Base-by-base conservation (phyloP, 1,284 basidiomycete species). In the Trichosporon inkin region DNA sequence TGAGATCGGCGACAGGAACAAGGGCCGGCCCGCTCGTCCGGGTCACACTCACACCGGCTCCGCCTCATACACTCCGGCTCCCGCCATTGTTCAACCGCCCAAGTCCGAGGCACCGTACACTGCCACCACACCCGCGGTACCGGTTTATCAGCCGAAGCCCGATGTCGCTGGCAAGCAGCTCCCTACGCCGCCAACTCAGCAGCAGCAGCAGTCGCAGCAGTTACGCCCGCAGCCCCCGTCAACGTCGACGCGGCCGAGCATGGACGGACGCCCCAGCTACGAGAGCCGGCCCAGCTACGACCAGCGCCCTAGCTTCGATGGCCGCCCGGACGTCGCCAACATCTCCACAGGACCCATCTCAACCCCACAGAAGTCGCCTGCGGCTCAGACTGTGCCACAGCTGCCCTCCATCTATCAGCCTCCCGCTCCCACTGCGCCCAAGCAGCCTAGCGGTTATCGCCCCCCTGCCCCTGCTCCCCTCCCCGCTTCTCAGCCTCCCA, bases 41-140 rank as follows among this genome's bases (percentile, higher is more conserved):
- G 68, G 71, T 14, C 40, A 68, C 35, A 62, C 68, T 37, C 38
- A 62, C 14, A 70, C 71, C 34, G 22, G 55, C 32, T 40, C 71
- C 67, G 44, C 62, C 58, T 39, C 64, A 56, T 57, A 62, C 67
- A 49, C 57, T 56, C 44, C 44, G 24, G 24, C 44, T 22, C 58
- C 55, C 20, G 11, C 28, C 51, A 41, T 40, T 37, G 17, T 39
- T 16, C 44, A 35, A 36, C 53, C 11, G n/a, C 57, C 49, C 22
- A 58, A 24, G 28, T 17, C 56, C 19, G 51, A 37, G 35, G 49
- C 49, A 35, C 22, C 57, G 28, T 22, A 53, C 51, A 34, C 51
- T 20, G 85, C 81, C 79, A 55, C 77, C 82, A 44, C 81, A 84
- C 34, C 80, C 84, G 22, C 70, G 77, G 52, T 75, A 14, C 70